Evolutionary conservation across 116 monocot species (phyloP).

Genomic region (Cymodocea nodosa): DNA sequence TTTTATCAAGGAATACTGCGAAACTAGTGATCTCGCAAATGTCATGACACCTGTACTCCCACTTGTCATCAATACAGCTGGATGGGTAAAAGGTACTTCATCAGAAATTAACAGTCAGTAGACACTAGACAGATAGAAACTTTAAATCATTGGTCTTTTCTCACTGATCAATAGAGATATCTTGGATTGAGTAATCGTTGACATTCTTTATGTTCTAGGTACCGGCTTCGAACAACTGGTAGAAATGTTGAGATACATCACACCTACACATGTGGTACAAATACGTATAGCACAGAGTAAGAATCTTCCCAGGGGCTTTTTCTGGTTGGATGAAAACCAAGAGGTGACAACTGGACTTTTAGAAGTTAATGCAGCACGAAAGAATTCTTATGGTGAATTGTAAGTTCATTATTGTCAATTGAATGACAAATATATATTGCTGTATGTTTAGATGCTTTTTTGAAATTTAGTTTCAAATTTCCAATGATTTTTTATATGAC

Average conservation of each 20-base stretch:
- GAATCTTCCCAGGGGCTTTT: constrained; percentile 70
- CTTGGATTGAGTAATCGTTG: not conserved
- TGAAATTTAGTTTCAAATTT: not conserved
- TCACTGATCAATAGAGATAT: not conserved
- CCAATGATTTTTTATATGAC: not conserved
- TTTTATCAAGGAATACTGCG: constrained; percentile 33
- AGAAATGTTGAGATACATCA: constrained; percentile 56
- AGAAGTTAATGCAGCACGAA: constrained; percentile 31
- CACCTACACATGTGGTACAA: constrained; percentile 59
- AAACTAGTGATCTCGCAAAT: constrained; percentile 9
- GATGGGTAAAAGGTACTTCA: constrained; percentile 85
- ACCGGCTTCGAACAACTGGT: constrained; percentile 77
- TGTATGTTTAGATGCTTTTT: too few relatives aligned
- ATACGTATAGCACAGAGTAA: constrained; percentile 52
- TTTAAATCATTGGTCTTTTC: not conserved
- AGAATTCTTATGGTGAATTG: constrained; percentile 42
- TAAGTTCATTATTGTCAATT: constrained; percentile 27
- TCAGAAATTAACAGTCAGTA: not conserved
- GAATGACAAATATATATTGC: too few relatives aligned
- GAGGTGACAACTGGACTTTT: constrained; percentile 18
- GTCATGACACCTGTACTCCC: constrained; percentile 20
- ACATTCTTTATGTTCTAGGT: constrained; percentile 28
- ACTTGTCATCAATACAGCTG: constrained; percentile 90
- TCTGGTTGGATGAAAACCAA: constrained; percentile 51
- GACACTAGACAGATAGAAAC: not conserved